Percentiles rank a stretch among this genome's conserved stretches.
These are phyloP conservation scores for Fragaria nilgerrensis DNA, from an alignment of 306 rosid species.

Conservation along the genomic window DNA sequence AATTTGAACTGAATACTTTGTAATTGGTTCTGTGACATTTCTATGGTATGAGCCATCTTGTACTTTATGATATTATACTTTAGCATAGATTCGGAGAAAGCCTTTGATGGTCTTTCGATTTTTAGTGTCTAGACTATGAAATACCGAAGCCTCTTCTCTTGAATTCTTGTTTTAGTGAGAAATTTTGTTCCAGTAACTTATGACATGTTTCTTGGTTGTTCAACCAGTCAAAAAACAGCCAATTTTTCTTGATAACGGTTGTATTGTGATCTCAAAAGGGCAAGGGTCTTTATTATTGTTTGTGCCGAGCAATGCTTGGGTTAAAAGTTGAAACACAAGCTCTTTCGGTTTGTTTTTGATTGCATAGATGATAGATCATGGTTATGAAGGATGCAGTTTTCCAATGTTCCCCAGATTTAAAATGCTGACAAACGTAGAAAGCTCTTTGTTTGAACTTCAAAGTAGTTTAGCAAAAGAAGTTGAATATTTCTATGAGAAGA, in stretches of 20 bases:
- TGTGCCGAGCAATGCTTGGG: no score
- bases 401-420: not conserved
- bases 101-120: not conserved
- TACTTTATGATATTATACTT: not conserved
- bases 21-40: not conserved
- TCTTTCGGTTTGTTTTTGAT: no score
- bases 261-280: not conserved
- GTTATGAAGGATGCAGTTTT: not conserved
- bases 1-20: not conserved
- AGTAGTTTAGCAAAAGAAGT: not conserved
- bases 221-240: not conserved
- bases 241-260: not conserved
- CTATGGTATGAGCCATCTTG: conserved; percentile 3
- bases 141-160: not conserved
- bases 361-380: not conserved
- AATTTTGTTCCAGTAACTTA: not conserved
- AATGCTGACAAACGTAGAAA: not conserved
- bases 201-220: not conserved
- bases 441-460: not conserved
- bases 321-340: no score
- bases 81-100: not conserved
- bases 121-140: not conserved
- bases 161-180: not conserved
- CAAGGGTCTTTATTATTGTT: not conserved
- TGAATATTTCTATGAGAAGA: not conserved